Base-by-base conservation (phyloP, 75 land plant genomes). In the Pinus tabuliformis region DNA sequence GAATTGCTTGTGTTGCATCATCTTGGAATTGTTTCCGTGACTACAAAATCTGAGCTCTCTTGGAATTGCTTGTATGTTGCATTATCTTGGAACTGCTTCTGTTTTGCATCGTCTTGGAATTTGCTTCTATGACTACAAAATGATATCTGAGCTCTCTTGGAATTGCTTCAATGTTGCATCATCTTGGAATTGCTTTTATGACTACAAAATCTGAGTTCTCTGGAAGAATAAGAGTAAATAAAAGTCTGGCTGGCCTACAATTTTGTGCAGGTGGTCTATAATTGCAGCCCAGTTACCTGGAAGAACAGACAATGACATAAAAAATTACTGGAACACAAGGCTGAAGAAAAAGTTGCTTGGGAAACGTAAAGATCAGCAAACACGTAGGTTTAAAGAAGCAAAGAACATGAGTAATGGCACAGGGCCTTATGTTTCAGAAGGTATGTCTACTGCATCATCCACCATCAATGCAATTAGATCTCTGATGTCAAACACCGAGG, bases 281-380 rank as follows among this genome's bases (percentile, higher is more conserved):
- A 73, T 73, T 73, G 74, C 74, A 73, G 74, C 74, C 6, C 74
- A 73, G 74, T 56, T 73, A 56, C 74, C 74, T 5, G 74, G 74
- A 56, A 73, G 74, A 73, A 73, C 74, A 15, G 74, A 73, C 74
- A 73, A 73, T 56, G 74, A 73, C 74, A 73, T 73, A 28, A 73
- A 73, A 28, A 73, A 73, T 12, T 73, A 73, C 58, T 73, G 74
- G 74, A 73, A 73, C 7, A 73, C 74, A 56, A 73, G 74, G 17
- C 74, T 73, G 74, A 73, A 73, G 74, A 73, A 73, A 56, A 73
- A 73, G 16, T 58, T 73, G 18, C 74, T 73, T 15, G 74, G 74
- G 20, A 73, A 56, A 33, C 22, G 74, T 22, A 73, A 49, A 73
- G 74, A 73, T 0, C 74, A 49, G 12, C 74, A 73, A 54, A 56